Evolutionary conservation across 2,329 filamentous ascomycete genomes (phyloP), one percentile per base, ranked within the genome.

Genomic region (Emergomyces pasteurianus): DNA sequence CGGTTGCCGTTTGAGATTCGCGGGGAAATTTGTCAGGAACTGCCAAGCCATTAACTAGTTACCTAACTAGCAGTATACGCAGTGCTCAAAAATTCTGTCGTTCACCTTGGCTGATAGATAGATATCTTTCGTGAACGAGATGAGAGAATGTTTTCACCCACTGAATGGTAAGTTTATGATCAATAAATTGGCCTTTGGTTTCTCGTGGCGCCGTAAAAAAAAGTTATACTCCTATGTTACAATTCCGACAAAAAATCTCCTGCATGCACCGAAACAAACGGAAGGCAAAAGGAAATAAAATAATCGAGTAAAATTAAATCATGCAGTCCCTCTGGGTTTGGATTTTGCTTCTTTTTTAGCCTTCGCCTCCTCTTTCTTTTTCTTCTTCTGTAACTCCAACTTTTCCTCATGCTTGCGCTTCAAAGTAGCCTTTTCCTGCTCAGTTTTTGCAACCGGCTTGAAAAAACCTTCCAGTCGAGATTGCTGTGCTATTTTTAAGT

Each of bases 321-420:
- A 83, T 21, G 73, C 77, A 31, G 83, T 79, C 26, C 85, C 87
- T 64, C 89, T 85, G 16, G 92, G 92, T 78, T 92, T 96, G 6
- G 87, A 81, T 78, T 96, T 99, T 26, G 85, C 83, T 65, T 89
- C 89, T 66, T 92, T 92, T 83, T 97, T 99, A 66, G 92, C 90
- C 80, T 96, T 96, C 70, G 92, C 92, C 61, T 95, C 90, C 64
- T 89, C 85, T 82, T 96, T 99, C 67, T 88, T 81, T 78, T 92
- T 95, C 83, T 97, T 97, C 80, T 92, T 96, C 76, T 90, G 91
- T 67, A 91, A 88, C 68, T 92, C 91, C 38, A 90, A 81, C 79
- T 95, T 95, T 77, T 92, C 89, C 58, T 97, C 92, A 43, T 94
- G 82, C 80, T 97, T 99, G 67, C 94, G 84, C 83, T 99, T 99